Base-by-base conservation (phyloP, 2,329 filamentous ascomycete species). In the Aspergillus sojae region DNA sequence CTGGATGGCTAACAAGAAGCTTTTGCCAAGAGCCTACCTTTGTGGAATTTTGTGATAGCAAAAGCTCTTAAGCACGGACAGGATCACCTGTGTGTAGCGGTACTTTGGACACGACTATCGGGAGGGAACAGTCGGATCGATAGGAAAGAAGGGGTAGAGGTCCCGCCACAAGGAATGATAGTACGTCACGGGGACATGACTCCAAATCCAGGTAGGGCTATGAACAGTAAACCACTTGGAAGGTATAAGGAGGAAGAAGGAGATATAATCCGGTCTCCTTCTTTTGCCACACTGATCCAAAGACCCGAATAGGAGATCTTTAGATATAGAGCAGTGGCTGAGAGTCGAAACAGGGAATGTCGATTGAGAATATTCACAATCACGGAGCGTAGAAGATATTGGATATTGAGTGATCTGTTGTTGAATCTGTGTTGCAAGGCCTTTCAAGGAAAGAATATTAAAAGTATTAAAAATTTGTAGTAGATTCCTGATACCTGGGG, bases 121-220 rank as follows among this genome's bases (percentile, higher is more conserved):
- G 46, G 58, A 64, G 30, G 50, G 21, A 54, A 57, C 19, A 48
- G 65, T 63, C 45, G 63, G 60, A 62, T 39, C 57, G 62, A 58
- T 62, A 41, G 58, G 60, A 66, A 65, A 65, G 62, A 66, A 67
- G 66, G 66, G 63, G 61, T 61, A 60, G 64, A 62, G 59, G 65
- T 65, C 66, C 69, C 69, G 67, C 66, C 68, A 68, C 66, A 62
- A 71, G 54, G 69, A 73, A 73, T 71, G 70, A 62, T 61, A 55
- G 63, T 70, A 69, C 68, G 68, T 71, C 70, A 72, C 67, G 62
- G 61, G 67, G 65, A 63, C 71, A 73, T 73, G 52, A 66, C 58
- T 68, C 66, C 56, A 62, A 60, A 34, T 55, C 43, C 41, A 56
- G 30, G 58, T 56, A 63, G 62, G 60, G 52, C 53, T 26, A 53